These are phyloP conservation scores for Phialophora verrucosa DNA, from an alignment of 2,329 filamentous ascomycete species.

Conservation along the genomic window DNA sequence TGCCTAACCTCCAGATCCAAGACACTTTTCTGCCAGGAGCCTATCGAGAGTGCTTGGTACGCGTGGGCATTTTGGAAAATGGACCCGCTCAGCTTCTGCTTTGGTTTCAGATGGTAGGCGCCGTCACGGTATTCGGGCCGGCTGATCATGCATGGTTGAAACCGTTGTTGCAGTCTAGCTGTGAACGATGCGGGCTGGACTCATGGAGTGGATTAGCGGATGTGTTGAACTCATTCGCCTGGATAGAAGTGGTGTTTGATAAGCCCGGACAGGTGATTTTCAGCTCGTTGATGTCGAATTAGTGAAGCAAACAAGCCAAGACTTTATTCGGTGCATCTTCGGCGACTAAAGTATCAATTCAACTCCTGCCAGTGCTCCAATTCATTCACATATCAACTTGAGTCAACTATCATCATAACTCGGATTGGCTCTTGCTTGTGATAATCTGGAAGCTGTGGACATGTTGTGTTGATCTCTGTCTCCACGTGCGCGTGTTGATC, in stretches of 20 bases:
- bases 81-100: constrained; percentile 22
- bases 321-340: neutral
- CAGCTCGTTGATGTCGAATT: neutral
- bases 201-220: constrained; percentile 35
- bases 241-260: constrained; percentile 45
- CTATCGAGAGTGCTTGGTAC: constrained; percentile 32
- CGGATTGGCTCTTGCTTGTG: neutral
- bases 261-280: constrained; percentile 40
- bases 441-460: neutral
- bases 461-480: neutral
- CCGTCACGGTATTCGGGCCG: constrained; percentile 22
- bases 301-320: constrained; percentile 1
- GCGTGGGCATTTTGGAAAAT: constrained; percentile 6
- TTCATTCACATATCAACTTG: neutral
- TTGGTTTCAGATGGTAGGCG: constrained; percentile 38
- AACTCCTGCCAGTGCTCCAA: neutral
- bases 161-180: constrained; percentile 6
- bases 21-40: constrained; percentile 34
- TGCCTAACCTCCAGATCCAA: constrained; percentile 41
- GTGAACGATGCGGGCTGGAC: constrained; percentile 14
- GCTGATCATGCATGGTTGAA: constrained; percentile 25
- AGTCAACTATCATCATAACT: neutral
- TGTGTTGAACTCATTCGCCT: constrained; percentile 42
- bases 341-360: neutral
- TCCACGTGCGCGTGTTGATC: neutral